These are phyloP conservation scores for Talaromyces thailandensis DNA, from an alignment of 495 filamentous ascomycete genomes.

Conservation along the genomic window DNA sequence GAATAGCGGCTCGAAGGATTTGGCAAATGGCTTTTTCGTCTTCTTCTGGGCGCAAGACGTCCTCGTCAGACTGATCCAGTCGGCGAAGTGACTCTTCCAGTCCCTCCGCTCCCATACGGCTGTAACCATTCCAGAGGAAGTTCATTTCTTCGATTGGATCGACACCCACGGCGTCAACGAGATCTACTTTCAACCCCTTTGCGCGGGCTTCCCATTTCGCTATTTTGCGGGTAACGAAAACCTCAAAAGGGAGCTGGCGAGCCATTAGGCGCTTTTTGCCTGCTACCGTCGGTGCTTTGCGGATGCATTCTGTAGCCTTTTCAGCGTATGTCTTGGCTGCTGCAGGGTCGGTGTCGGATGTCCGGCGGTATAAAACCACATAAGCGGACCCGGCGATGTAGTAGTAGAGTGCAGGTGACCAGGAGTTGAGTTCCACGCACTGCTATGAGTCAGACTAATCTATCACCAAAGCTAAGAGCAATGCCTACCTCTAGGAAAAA, in stretches of 20 bases:
- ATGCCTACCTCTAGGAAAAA: constrained; percentile 55
- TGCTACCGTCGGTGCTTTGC: constrained; percentile 61
- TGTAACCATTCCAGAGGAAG: constrained; percentile 85
- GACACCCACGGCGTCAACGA: constrained; percentile 77
- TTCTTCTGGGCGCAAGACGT: constrained; percentile 46
- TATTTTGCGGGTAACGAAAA: constrained; percentile 77
- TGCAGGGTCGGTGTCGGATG: constrained; percentile 33
- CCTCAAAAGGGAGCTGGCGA: constrained; percentile 79
- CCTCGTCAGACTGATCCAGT: constrained; percentile 58
- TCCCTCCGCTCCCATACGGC: constrained; percentile 60
- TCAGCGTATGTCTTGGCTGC: constrained; percentile 45
- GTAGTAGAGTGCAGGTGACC: constrained; percentile 84
- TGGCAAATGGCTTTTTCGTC: constrained; percentile 70
- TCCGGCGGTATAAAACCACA: constrained; percentile 67
- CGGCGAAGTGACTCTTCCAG: constrained; percentile 53
- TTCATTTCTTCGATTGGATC: constrained; percentile 87
- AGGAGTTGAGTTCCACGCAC: constrained; percentile 80
- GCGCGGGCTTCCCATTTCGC: constrained; percentile 83
- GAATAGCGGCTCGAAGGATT: constrained; percentile 57
- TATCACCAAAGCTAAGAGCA: constrained; percentile 6
- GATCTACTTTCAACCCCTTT: constrained; percentile 53
- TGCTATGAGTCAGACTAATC: constrained; percentile 8
- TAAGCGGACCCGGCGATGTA: constrained; percentile 76
- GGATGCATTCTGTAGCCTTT: constrained; percentile 59
- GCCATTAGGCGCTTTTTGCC: constrained; percentile 89